These are phyloP conservation scores for Lactifluus hygrophoroides DNA, from an alignment of 768 basidiomycete species.

Conservation along the genomic window DNA sequence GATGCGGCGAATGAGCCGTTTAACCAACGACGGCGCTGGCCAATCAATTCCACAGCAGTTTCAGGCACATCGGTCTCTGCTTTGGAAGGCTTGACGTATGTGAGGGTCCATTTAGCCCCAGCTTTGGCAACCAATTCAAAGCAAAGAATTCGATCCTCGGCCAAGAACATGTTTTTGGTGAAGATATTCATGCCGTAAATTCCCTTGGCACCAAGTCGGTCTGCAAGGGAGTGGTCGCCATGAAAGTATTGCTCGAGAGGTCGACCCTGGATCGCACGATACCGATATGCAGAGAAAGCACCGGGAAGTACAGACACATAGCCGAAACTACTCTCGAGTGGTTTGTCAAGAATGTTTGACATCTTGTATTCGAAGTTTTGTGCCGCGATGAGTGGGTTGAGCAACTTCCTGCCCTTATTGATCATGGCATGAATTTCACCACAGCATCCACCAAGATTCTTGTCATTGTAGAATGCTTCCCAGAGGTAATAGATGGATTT, in stretches of 20 bases:
- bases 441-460: conserved; percentile 77
- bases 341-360: conserved; percentile 96
- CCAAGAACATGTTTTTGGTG: conserved; percentile 87
- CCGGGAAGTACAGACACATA: conserved; percentile 94
- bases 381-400: conserved; percentile 89
- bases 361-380: conserved; percentile 99
- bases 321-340: conserved; percentile 90
- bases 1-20: conserved; percentile 95
- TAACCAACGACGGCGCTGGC: conserved; percentile 92
- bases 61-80: conserved; percentile 97
- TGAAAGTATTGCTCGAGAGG: conserved; percentile 84
- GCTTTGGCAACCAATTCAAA: conserved; percentile 95
- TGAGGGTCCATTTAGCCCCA: conserved; percentile 79
- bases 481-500: conserved; percentile 94
- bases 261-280: conserved; percentile 80
- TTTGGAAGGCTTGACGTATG: conserved; percentile 91
- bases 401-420: conserved; percentile 80
- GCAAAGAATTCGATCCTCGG: conserved; percentile 94
- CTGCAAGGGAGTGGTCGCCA: conserved; percentile 83
- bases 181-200: conserved; percentile 97
- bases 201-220: conserved; percentile 87
- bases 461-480: conserved; percentile 82
- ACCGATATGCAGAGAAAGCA: conserved; percentile 96
- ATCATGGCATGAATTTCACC: conserved; percentile 98
- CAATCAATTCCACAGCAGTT: conserved; percentile 83